These are phyloP conservation scores for Suillus sp. DNA, from an alignment of 768 basidiomycete species.

Conservation along the genomic window DNA sequence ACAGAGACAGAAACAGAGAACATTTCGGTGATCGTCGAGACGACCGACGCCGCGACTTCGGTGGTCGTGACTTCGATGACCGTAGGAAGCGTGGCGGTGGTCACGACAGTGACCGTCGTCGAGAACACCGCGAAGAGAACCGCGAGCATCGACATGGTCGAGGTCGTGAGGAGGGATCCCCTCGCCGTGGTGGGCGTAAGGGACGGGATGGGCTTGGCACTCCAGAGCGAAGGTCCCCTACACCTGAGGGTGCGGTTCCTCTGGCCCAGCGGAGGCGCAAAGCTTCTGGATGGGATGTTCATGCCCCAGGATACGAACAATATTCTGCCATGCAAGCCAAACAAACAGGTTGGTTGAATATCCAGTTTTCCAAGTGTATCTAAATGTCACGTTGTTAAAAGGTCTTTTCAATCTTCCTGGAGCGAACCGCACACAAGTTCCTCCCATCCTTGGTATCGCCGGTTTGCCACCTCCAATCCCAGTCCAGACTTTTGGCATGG, in stretches of 20 bases:
- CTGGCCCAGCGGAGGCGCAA: slow-evolving; percentile 86
- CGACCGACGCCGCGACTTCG: slow-evolving; percentile 55
- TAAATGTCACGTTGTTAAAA: slow-evolving; percentile 33
- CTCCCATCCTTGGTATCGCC: slow-evolving; percentile 78
- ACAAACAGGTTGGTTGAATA: slow-evolving; percentile 72
- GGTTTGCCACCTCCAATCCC: slow-evolving; percentile 83
- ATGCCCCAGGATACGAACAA: slow-evolving; percentile 93
- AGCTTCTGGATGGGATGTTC: slow-evolving; percentile 95
- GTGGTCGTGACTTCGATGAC: slow-evolving; percentile 51
- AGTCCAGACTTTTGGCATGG: slow-evolving; percentile 84
- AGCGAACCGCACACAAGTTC: slow-evolving; percentile 86
- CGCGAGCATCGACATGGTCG: slow-evolving; percentile 27
- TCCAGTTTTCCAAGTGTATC: slow-evolving; percentile 5
- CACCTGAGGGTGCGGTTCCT: slow-evolving; percentile 80
- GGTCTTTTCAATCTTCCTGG: slow-evolving; percentile 97
- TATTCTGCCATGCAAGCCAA: slow-evolving; percentile 98
- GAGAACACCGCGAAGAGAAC: slow-evolving; percentile 49
- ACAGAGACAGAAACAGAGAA: slow-evolving; percentile 38
- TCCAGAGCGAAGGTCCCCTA: slow-evolving; percentile 84
- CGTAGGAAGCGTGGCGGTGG: slow-evolving; percentile 39
- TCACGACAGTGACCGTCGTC: slow-evolving; percentile 54
- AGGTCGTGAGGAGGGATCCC: slow-evolving; percentile 42
- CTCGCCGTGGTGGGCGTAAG: slow-evolving; percentile 48
- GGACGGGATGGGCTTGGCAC: slow-evolving; percentile 55
- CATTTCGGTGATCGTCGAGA: slow-evolving; percentile 42